A percentile compares a stretch with the other conserved stretches of the same genome.
Conservation (phyloP, 768 basidiomycete genomes). For the Collybia sp. region DNA sequence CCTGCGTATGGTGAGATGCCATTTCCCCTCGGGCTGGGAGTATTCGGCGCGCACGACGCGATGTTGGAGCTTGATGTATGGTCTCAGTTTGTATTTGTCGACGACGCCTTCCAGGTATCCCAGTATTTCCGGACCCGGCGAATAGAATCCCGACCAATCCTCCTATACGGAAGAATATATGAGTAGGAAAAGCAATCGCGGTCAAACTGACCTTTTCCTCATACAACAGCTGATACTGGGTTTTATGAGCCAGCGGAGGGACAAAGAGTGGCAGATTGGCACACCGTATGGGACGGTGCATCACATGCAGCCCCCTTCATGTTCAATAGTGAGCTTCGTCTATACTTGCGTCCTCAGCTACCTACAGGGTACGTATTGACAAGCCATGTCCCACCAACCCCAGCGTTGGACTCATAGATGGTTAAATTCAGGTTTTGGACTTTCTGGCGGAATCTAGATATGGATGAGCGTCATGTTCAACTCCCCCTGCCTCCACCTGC, state of each 20-base stretch:
- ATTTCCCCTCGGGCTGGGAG: slow-evolving; percentile 46
- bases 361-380: slow-evolving; percentile 50
- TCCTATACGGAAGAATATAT: slow-evolving; percentile 22
- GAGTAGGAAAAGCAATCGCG: slow-evolving; percentile 59
- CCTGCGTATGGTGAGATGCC: slow-evolving; percentile 44
- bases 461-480: not conserved
- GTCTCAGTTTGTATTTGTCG: slow-evolving; percentile 49
- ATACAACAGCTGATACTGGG: not conserved
- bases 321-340: not conserved
- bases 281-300: not conserved
- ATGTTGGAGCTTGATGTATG: slow-evolving; percentile 51
- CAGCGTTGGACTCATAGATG: slow-evolving; percentile 57
- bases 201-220: slow-evolving; percentile 36
- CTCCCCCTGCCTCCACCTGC: slow-evolving; percentile 4
- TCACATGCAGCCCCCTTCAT: not conserved
- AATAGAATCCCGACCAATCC: slow-evolving; percentile 60
- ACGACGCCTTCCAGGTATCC: slow-evolving; percentile 48
- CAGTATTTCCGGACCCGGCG: slow-evolving; percentile 55
- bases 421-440: slow-evolving; percentile 49
- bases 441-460: slow-evolving; percentile 42
- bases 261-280: not conserved
- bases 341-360: not conserved
- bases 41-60: slow-evolving; percentile 49
- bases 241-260: not conserved
- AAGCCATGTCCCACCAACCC: slow-evolving; percentile 62